Conservation (phyloP, 1,284 basidiomycete genomes). For the Termitomyces sp. region DNA sequence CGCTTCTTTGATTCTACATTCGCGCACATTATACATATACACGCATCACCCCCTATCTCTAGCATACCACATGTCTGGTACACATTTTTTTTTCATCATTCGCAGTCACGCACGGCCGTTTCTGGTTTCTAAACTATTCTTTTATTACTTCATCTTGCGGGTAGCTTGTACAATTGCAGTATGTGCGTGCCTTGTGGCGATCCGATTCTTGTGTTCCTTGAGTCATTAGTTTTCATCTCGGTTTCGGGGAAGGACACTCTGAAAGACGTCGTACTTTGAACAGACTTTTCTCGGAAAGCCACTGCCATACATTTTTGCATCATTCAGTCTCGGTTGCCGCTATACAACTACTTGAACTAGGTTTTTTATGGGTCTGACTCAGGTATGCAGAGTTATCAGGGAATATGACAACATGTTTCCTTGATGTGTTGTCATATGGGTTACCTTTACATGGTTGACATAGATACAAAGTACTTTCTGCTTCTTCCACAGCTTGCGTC, state of each 20-base stretch:
- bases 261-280: too few species aligned
- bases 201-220: neutral
- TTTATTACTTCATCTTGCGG: neutral
- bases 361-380: too few species aligned
- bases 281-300: too few species aligned
- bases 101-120: neutral
- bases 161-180: neutral
- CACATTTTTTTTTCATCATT: neutral
- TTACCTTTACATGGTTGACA: neutral
- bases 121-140: neutral
- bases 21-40: neutral
- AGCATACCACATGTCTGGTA: neutral
- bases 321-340: neutral
- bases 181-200: neutral
- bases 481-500: neutral
- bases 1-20: neutral
- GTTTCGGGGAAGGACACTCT: too few species aligned
- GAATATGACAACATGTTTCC: too few species aligned
- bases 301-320: neutral
- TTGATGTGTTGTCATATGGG: too few species aligned
- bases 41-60: neutral
- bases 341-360: too few species aligned
- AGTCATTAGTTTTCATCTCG: too few species aligned
- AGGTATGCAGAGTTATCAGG: neutral
- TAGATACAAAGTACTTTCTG: neutral